Conservation (phyloP, 2,329 filamentous ascomycete genomes). For the Sclerotinia borealis region DNA sequence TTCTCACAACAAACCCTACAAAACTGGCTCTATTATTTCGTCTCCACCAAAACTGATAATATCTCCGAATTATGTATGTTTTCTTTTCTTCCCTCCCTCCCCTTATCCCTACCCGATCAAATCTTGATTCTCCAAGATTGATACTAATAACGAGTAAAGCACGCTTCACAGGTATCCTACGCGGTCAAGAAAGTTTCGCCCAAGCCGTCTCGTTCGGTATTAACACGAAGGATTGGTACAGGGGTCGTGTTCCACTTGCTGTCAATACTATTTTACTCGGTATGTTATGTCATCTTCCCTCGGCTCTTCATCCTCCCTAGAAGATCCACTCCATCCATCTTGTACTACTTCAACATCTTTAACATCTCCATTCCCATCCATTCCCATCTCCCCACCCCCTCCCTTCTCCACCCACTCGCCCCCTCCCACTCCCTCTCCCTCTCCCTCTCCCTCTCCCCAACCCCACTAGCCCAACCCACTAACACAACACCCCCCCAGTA, state of each 20-base stretch:
- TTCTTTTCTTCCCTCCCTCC: too few relatives aligned
- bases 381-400: not conserved
- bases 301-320: too few relatives aligned
- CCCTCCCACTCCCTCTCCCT: not conserved
- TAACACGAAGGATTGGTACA: conserved; percentile 39
- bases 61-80: conserved; percentile 1
- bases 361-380: too few relatives aligned
- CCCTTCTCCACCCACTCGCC: not conserved
- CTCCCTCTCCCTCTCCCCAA: not conserved
- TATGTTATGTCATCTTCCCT: not conserved
- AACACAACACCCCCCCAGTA: not conserved
- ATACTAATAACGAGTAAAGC: not conserved
- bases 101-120: not conserved
- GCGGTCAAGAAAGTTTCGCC: conserved; percentile 41
- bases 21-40: not conserved
- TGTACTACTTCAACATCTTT: too few relatives aligned
- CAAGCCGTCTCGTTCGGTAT: conserved; percentile 40
- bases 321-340: too few relatives aligned
- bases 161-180: conserved; percentile 38
- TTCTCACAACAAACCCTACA: not conserved
- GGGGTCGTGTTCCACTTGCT: conserved; percentile 37
- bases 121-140: too few relatives aligned
- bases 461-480: not conserved
- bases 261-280: conserved; percentile 30
- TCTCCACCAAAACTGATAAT: conserved; percentile 12